A percentile compares a stretch with the other conserved stretches of the same genome.
These are phyloP conservation scores for Pseudopyricularia cyperi DNA, from an alignment of 2,329 filamentous ascomycete genomes.

Conservation along the genomic window DNA sequence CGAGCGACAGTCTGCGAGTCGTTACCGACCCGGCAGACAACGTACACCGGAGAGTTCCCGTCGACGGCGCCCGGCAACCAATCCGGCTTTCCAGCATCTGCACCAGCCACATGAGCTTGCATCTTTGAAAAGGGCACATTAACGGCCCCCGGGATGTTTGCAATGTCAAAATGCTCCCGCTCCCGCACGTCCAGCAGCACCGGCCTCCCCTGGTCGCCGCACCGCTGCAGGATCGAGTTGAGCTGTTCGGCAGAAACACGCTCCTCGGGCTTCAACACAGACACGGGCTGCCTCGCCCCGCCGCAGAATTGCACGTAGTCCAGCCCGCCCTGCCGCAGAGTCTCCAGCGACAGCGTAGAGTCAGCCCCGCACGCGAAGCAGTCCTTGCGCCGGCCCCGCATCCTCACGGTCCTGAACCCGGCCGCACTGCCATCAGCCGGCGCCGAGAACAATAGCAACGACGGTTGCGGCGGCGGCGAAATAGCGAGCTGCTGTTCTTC, in stretches of 20 bases:
- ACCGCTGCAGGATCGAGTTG: constrained; percentile 47
- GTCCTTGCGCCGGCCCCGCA: constrained; percentile 53
- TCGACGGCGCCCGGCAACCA: constrained; percentile 25
- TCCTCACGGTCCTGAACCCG: constrained; percentile 59
- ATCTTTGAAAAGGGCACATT: constrained; percentile 55
- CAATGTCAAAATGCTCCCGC: constrained; percentile 72
- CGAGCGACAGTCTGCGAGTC: constrained; percentile 61
- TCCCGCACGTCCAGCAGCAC: constrained; percentile 70
- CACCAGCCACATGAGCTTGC: constrained; percentile 4
- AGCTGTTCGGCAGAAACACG: constrained; percentile 56
- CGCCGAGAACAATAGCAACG: constrained; percentile 35
- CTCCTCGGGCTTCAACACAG: constrained; percentile 47
- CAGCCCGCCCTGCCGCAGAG: constrained; percentile 49
- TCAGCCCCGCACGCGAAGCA: constrained; percentile 66
- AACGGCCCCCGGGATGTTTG: constrained; percentile 59
- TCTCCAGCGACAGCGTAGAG: constrained; percentile 48
- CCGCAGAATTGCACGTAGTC: constrained; percentile 88
- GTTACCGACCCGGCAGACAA: constrained; percentile 64
- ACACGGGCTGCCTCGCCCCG: constrained; percentile 32
- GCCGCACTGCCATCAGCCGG: constrained; percentile 18
- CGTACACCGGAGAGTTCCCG: constrained; percentile 44
- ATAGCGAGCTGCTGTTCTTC: constrained; percentile 5
- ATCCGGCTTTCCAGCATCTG: constrained; percentile 3
- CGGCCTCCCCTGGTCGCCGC: constrained; percentile 68
- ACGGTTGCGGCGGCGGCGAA: constrained; percentile 17